Conservation (phyloP, 2,329 filamentous ascomycete species). For the Cytospora paraplurivora region DNA sequence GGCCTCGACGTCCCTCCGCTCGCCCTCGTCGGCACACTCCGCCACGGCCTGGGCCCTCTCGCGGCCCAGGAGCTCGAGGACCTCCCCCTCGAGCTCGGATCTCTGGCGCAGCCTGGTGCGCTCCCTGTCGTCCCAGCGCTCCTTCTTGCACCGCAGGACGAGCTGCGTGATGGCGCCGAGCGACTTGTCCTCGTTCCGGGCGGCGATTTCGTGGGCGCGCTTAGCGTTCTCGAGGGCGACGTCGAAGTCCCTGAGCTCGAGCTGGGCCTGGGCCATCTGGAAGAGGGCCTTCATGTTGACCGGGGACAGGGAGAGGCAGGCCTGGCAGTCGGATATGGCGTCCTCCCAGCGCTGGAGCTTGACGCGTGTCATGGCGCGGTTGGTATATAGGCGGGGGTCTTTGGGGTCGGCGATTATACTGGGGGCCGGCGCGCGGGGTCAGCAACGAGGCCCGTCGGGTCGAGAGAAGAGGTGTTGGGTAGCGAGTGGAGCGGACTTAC, state of each 20-base stretch:
- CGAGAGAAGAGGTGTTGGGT: background rate
- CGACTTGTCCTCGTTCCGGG: constrained; percentile 63
- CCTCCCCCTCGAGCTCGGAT: constrained; percentile 60
- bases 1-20: constrained; percentile 48
- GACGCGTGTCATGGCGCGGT: constrained; percentile 81
- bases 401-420: constrained; percentile 77
- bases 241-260: constrained; percentile 71
- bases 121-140: constrained; percentile 80
- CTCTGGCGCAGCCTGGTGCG: constrained; percentile 57
- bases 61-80: constrained; percentile 54
- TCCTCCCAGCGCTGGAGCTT: constrained; percentile 73
- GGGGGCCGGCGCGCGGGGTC: constrained; percentile 1
- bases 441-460: no score
- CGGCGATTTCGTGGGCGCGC: constrained; percentile 72
- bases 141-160: constrained; percentile 81
- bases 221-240: constrained; percentile 72
- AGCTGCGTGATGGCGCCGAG: constrained; percentile 71
- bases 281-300: constrained; percentile 79
- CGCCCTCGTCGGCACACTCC: constrained; percentile 47
- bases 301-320: constrained; percentile 69
- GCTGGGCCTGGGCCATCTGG: constrained; percentile 80
- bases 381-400: constrained; percentile 83
- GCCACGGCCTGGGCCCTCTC: constrained; percentile 49
- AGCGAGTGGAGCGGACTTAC: constrained; percentile 43
- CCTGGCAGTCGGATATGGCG: constrained; percentile 75